Conservation (phyloP, 306 rosid genomes). For the Inga laurina region DNA sequence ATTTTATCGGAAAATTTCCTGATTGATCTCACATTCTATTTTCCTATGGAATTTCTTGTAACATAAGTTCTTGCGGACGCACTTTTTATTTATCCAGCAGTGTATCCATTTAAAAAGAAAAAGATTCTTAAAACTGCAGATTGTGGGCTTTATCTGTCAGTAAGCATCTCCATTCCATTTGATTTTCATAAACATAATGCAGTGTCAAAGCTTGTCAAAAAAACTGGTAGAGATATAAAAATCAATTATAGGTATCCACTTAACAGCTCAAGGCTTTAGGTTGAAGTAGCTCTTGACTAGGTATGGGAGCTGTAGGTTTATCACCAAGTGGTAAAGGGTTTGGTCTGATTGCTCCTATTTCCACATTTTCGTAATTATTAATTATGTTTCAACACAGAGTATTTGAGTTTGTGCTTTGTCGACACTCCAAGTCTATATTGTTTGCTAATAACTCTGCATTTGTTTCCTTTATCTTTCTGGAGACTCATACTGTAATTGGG, state of each 20-base stretch:
- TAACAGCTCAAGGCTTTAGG: neutral
- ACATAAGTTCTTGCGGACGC: conserved; percentile 10
- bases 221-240: neutral
- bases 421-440: neutral
- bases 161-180: conserved; percentile 13
- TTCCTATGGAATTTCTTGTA: neutral
- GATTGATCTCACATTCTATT: neutral
- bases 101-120: neutral
- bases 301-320: neutral
- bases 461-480: conserved; percentile 12
- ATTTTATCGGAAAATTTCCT: too few relatives aligned
- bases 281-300: neutral
- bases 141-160: conserved; percentile 8
- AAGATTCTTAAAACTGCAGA: neutral
- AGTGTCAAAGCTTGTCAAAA: neutral
- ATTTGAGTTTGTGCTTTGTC: neutral
- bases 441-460: neutral
- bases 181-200: neutral
- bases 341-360: neutral
- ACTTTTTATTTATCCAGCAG: neutral
- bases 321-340: neutral
- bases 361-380: neutral
- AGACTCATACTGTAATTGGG: neutral
- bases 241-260: neutral
- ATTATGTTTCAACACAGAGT: neutral